Evolutionary conservation across 2,329 filamentous ascomycete species (phyloP), one percentile per base, ranked within the genome.

Genomic region (Colletotrichum abscissum): DNA sequence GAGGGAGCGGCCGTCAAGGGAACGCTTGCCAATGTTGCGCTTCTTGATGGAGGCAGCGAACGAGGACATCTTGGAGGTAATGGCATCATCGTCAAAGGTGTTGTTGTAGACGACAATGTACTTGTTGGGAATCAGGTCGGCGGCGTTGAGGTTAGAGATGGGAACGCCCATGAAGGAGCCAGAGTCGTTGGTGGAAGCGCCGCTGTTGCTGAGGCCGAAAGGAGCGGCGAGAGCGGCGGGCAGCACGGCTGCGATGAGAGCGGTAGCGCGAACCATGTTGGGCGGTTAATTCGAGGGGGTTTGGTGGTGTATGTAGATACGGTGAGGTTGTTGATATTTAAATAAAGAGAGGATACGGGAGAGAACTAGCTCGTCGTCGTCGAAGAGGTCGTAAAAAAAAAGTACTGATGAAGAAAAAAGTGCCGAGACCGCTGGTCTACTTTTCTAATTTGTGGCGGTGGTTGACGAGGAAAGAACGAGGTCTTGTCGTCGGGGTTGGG

Each of bases 101-200:
- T 84, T 84, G 80, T 92, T 90, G 84, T 91, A 92, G 71, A 92
- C 90, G 67, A 92, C 90, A 74, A 93, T 92, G 81, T 91, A 93
- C 62, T 85, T 84, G 82, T 89, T 87, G 46, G 88, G 82, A 60
- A 92, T 86, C 72, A 88, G 80, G 76, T 90, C 82, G 11, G 76
- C 76, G 67, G 85, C 86, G 38, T 85, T 80, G 2, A 84, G 79
- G 78, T 91, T 92, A 77, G 82, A 80, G 77, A 91, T 81, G 76
- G 87, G 85, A 16, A 88, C 78, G 49, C 83, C 83, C 38, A 87
- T 75, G 68, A 81, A 80, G 67, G 77, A 75, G 59, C 77, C 76
- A 72, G 78, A 78, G 63, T 76, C 74, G 72, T 69, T 60, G 46
- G 73, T 73, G 16, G 79, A 22, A n/a, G 42, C 19, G 19, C 14